Evolutionary conservation across 768 basidiomycete genomes (phyloP).

Genomic region (Podaxis rugospora): DNA sequence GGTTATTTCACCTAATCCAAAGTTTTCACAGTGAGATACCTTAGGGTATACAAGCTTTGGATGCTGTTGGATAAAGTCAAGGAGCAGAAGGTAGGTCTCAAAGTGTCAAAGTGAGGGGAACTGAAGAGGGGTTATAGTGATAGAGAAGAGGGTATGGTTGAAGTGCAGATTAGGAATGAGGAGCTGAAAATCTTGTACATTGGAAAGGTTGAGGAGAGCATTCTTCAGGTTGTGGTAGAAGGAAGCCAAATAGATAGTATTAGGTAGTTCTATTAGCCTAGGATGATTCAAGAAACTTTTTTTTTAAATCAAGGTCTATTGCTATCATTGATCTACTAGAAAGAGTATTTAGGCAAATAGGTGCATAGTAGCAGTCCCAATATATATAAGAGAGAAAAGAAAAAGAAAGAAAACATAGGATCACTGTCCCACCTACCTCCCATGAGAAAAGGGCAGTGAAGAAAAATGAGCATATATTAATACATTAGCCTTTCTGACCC

Average conservation of each 20-base stretch:
- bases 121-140: slow-evolving; percentile 7
- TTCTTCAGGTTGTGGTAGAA: slow-evolving; percentile 27
- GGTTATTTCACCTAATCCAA: slow-evolving; percentile 5
- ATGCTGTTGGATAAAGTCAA: slow-evolving; percentile 31
- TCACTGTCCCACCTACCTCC: no score
- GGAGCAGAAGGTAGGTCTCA: slow-evolving; percentile 29
- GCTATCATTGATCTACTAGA: no score
- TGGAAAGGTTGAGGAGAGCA: slow-evolving; percentile 21
- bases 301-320: no score
- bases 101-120: slow-evolving; percentile 29
- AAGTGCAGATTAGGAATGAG: slow-evolving; percentile 27
- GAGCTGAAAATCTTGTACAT: slow-evolving; percentile 27
- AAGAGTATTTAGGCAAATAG: no score
- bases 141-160: slow-evolving; percentile 17
- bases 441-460: no score
- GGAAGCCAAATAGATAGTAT: slow-evolving; percentile 18
- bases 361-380: no score
- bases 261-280: slow-evolving; percentile 16
- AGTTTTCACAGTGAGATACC: slow-evolving; percentile 28
- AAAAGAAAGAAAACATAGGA: no score
- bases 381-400: no score
- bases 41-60: slow-evolving; percentile 29
- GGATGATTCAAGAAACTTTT: neutral
- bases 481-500: no score
- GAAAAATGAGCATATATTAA: no score